These are phyloP conservation scores for Dactylorhiza incarnata DNA, from an alignment of 106 monocot species.

Conservation along the genomic window DNA sequence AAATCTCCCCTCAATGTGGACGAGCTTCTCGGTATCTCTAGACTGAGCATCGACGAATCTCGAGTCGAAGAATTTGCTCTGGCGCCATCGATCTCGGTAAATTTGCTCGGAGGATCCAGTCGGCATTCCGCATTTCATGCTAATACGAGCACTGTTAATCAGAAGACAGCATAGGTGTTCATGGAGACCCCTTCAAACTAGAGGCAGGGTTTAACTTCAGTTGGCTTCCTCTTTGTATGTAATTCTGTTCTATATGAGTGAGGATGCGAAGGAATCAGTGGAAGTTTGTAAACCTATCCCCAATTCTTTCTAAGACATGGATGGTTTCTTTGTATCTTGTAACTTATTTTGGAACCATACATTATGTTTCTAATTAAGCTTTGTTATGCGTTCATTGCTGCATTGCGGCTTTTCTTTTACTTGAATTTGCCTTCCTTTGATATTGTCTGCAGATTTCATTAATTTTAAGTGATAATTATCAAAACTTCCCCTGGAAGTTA, in stretches of 20 bases:
- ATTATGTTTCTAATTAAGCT: not conserved
- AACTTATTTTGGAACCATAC: not conserved
- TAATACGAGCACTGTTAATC: constrained; percentile 5
- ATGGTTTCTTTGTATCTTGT: not conserved
- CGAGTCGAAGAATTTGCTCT: not conserved
- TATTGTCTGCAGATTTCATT: too few species aligned
- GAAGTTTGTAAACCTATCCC: not conserved
- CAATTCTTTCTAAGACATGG: not conserved
- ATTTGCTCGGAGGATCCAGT: constrained; percentile 18
- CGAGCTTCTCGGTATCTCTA: constrained; percentile 47
- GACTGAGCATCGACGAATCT: constrained; percentile 35
- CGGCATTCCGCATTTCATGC: constrained; percentile 53
- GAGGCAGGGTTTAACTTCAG: not conserved
- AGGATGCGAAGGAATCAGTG: not conserved
- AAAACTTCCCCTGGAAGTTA: too few species aligned
- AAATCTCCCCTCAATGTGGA: constrained; percentile 38
- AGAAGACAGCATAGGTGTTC: not conserved
- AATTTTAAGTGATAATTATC: too few species aligned
- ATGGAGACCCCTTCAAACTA: not conserved
- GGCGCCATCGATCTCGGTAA: constrained; percentile 13
- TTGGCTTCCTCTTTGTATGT: not conserved
- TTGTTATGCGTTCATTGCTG: not conserved
- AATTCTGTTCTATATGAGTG: not conserved
- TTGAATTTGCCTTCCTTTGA: not conserved
- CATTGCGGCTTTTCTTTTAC: not conserved